A percentile compares a stretch with the other conserved stretches of the same genome.
These are phyloP conservation scores for Panellus pusillus DNA, from an alignment of 768 basidiomycete genomes.

Conservation along the genomic window DNA sequence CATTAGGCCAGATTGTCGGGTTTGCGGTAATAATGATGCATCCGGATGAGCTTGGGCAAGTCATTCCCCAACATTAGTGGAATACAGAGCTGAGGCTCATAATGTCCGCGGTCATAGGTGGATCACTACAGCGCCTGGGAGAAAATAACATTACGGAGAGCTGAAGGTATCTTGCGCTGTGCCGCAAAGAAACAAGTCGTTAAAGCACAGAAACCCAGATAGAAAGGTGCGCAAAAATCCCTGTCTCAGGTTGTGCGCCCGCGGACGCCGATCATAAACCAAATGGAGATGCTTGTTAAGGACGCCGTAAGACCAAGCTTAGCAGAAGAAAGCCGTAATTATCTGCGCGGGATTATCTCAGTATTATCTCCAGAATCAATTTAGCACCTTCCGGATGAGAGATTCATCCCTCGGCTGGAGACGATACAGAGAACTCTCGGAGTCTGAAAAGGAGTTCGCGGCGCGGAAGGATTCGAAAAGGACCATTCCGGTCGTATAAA, in stretches of 20 bases:
- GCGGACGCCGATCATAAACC: conserved; percentile 8
- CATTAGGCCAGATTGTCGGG: conserved; percentile 1
- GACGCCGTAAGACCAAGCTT: conserved; percentile 6
- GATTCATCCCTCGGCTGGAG: too few relatives aligned
- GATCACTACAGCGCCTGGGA: background rate
- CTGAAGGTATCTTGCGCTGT: too few relatives aligned
- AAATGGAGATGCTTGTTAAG: conserved; percentile 12
- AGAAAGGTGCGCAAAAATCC: too few relatives aligned
- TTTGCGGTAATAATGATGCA: conserved; percentile 14
- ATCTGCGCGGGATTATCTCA: too few relatives aligned
- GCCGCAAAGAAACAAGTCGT: too few relatives aligned
- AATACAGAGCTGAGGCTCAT: background rate
- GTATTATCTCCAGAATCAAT: too few relatives aligned
- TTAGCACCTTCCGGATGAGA: too few relatives aligned
- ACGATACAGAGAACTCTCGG: too few relatives aligned
- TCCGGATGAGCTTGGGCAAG: conserved; percentile 10
- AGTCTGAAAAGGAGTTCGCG: background rate
- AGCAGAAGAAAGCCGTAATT: background rate
- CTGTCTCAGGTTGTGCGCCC: background rate
- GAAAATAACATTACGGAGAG: too few relatives aligned
- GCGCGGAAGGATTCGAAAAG: background rate
- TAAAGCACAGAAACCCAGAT: too few relatives aligned
- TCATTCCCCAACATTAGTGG: conserved; percentile 2
- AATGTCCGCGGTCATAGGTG: conserved; percentile 6
- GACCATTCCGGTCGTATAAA: conserved; percentile 11